These are phyloP conservation scores for Gryganskiella cystojenkinii DNA, from an alignment of 192 early-diverging fungal genomes.

Conservation along the genomic window DNA sequence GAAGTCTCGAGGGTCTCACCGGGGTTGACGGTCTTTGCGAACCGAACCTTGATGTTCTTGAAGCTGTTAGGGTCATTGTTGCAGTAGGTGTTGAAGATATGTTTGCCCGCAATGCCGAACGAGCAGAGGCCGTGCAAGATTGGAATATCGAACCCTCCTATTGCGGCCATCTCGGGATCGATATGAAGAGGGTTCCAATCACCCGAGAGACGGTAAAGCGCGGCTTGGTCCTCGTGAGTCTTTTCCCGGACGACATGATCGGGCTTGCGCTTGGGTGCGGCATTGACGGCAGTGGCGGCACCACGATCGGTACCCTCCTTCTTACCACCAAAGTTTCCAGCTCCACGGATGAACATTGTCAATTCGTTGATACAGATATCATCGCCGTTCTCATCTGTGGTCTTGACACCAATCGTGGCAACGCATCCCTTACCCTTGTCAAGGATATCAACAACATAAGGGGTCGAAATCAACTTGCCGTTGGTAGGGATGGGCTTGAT, in stretches of 20 bases:
- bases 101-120: constrained; percentile 89
- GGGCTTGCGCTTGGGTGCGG: constrained; percentile 79
- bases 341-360: constrained; percentile 89
- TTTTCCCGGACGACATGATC: constrained; percentile 84
- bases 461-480: constrained; percentile 76
- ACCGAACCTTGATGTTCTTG: constrained; percentile 88
- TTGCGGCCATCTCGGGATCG: constrained; percentile 88
- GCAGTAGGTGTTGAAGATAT: constrained; percentile 78
- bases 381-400: constrained; percentile 76
- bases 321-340: constrained; percentile 87
- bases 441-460: constrained; percentile 87
- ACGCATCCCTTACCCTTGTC: constrained; percentile 95
- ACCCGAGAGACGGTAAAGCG: constrained; percentile 91
- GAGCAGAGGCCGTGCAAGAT: constrained; percentile 96
- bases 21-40: constrained; percentile 88
- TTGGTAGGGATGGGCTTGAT: constrained; percentile 84
- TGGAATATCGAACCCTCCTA: constrained; percentile 94
- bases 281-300: constrained; percentile 80
- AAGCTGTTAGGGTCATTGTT: constrained; percentile 69
- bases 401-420: constrained; percentile 79
- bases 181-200: constrained; percentile 97
- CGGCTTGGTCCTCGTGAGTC: constrained; percentile 89
- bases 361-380: constrained; percentile 85
- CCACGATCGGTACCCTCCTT: constrained; percentile 75
- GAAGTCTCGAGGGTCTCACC: constrained; percentile 97